A percentile compares a stretch with the other conserved stretches of the same genome.
Evolutionary conservation across 495 filamentous ascomycete species (phyloP).

Genomic region (Talaromyces adpressus): DNA sequence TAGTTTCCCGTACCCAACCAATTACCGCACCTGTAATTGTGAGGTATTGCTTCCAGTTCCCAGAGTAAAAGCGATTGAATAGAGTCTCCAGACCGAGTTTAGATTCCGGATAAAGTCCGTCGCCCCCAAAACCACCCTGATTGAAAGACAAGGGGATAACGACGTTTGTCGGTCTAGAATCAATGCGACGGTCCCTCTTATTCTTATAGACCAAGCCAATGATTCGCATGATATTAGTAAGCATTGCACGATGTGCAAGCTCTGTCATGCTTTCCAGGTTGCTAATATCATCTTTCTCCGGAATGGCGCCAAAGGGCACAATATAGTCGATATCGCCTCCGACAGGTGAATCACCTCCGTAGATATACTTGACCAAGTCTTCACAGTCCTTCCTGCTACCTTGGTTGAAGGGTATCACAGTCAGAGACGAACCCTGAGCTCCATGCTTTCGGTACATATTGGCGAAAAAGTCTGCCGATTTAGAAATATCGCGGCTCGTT

Average conservation of each 20-base stretch:
- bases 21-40: slow-evolving; percentile 98
- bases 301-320: slow-evolving; percentile 93
- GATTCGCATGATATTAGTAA: slow-evolving; percentile 89
- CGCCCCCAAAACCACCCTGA: slow-evolving; percentile 95
- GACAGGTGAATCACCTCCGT: slow-evolving; percentile 86
- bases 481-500: slow-evolving; percentile 88
- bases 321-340: slow-evolving; percentile 97
- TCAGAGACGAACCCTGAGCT: slow-evolving; percentile 89
- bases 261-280: slow-evolving; percentile 96
- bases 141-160: slow-evolving; percentile 94
- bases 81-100: slow-evolving; percentile 94
- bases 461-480: slow-evolving; percentile 98
- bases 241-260: slow-evolving; percentile 96
- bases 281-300: slow-evolving; percentile 96
- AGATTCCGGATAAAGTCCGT: slow-evolving; percentile 95
- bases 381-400: slow-evolving; percentile 96
- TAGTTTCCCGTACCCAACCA: slow-evolving; percentile 97
- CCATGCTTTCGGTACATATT: slow-evolving; percentile 94
- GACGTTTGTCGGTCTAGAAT: slow-evolving; percentile 92
- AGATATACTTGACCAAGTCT: slow-evolving; percentile 88
- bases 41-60: slow-evolving; percentile 94
- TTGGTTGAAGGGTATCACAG: slow-evolving; percentile 98
- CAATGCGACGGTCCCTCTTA: slow-evolving; percentile 78
- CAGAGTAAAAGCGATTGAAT: slow-evolving; percentile 97
- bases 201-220: slow-evolving; percentile 83